phyloP scores from a whole-genome alignment of 768 basidiomycete species.

The Mycena galopus region DNA sequence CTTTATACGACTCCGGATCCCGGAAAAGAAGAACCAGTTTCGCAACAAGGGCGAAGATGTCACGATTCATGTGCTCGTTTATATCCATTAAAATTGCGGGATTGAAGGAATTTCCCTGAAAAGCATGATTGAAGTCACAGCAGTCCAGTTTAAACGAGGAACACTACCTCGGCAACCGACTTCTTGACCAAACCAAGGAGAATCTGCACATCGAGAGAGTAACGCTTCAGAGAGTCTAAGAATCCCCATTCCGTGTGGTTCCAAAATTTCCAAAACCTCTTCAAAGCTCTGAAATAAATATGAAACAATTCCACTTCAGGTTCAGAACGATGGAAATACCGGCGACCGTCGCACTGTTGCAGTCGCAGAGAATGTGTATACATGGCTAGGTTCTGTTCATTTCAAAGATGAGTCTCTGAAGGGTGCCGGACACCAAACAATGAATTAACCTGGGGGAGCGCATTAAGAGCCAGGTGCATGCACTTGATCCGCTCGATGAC shows the following conservation, averaged over 20 bases:
- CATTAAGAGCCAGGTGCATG: background rate
- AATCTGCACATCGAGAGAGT: background rate
- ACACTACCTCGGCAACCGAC: background rate
- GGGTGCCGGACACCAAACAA: background rate
- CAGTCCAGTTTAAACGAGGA: background rate
- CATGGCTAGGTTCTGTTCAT: constrained; percentile 4
- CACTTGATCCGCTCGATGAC: background rate
- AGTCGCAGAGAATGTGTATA: background rate
- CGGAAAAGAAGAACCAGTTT: constrained; percentile 12
- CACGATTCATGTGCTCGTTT: background rate
- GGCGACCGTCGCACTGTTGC: too few relatives aligned
- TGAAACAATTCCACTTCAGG: background rate
- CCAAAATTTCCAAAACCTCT: background rate
- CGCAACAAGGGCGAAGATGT: background rate
- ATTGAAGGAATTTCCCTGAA: constrained; percentile 11
- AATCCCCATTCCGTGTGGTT: background rate
- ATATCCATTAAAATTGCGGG: constrained; percentile 1
- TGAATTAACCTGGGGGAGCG: constrained; percentile 9
- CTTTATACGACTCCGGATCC: background rate
- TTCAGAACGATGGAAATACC: background rate
- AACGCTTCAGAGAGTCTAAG: constrained; percentile 5
- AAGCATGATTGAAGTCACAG: background rate
- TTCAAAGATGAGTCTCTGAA: background rate
- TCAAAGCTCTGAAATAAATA: background rate
- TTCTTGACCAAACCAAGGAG: background rate